Evolutionary conservation across 495 filamentous ascomycete genomes (phyloP), one percentile per base, ranked within the genome.

Genomic region (Aspergillus conjunctus): DNA sequence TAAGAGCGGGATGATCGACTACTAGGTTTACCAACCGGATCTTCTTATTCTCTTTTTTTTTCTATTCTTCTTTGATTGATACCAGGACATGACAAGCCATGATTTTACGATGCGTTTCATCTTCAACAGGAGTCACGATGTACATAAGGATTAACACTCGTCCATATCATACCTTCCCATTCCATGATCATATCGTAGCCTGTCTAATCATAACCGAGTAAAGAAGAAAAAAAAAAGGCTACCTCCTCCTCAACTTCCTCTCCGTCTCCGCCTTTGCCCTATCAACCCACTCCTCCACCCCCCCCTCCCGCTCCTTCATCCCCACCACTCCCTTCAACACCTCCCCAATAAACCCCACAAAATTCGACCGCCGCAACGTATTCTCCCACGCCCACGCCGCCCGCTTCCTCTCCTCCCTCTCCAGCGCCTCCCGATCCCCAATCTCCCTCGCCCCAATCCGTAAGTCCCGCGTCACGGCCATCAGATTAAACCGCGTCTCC

Each of bases 321-420:
- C 74, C 78, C 43, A 90, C 88, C 31, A 97, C 92, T 21, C 86
- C 91, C 80, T 93, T 94, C 65, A 96, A 73, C 53, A 96, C 79
- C 81, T 98, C 94, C 45, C 90, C 91, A 54, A 92, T 88, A 71
- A 99, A 97, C 0, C 92, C 95, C 17, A 99, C 88, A 76, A 99
- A 98, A 70, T 99, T 99, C 74, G 94, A 93, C 67, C 90, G 75
- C 59, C 94, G 75, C 70, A 99, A 78, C 30, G 92, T 91, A 76
- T 99, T 98, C 84, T 99, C 94, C 86, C 93, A 98, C 67, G 84
- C 83, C 95, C 94, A 99, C 32, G 84, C 90, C 54, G 78, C 81
- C 56, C 94, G 77, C 85, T 96, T 96, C 71, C 82, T 76, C 81
- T 93, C 87, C 83, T 98, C 92, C 57, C 87, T 78, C 66, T 85